phyloP scores from a whole-genome alignment of 306 rosid species.

The Potentilla sterilis region DNA sequence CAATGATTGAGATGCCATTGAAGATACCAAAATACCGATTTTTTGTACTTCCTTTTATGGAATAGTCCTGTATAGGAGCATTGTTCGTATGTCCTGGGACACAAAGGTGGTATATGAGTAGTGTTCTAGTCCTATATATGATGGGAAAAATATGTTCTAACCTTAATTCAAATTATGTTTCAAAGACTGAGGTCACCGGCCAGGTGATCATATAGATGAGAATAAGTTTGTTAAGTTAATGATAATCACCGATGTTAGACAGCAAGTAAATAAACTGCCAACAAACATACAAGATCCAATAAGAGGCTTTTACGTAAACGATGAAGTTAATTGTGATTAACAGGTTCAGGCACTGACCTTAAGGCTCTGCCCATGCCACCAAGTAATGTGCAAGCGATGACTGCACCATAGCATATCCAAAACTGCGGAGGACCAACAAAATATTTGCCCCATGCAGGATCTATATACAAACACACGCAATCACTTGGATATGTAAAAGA shows the following conservation, averaged over 20 bases:
- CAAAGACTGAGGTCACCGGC: too few species aligned
- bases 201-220: neutral
- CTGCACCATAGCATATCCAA: slow-evolving; percentile 62
- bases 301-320: too few species aligned
- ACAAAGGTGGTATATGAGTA: neutral
- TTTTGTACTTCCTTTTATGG: slow-evolving; percentile 36
- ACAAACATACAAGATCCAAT: neutral
- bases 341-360: slow-evolving; percentile 31
- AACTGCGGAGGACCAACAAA: slow-evolving; percentile 70
- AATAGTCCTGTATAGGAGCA: slow-evolving; percentile 47
- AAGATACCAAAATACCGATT: slow-evolving; percentile 47
- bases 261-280: slow-evolving; percentile 67
- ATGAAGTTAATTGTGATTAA: too few species aligned
- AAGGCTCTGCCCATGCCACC: slow-evolving; percentile 81
- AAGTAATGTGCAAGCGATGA: slow-evolving; percentile 58
- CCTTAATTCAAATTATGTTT: too few species aligned
- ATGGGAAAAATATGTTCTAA: too few species aligned
- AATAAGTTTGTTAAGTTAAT: neutral
- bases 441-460: slow-evolving; percentile 72
- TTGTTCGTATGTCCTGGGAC: slow-evolving; percentile 55
- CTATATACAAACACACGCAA: slow-evolving; percentile 30
- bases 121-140: neutral
- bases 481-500: neutral
- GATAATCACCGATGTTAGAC: slow-evolving; percentile 29
- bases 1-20: slow-evolving; percentile 69